Evolutionary conservation across 192 early-diverging fungal species (phyloP), one percentile per base, ranked within the genome.

Genomic region (Endogone sp.): DNA sequence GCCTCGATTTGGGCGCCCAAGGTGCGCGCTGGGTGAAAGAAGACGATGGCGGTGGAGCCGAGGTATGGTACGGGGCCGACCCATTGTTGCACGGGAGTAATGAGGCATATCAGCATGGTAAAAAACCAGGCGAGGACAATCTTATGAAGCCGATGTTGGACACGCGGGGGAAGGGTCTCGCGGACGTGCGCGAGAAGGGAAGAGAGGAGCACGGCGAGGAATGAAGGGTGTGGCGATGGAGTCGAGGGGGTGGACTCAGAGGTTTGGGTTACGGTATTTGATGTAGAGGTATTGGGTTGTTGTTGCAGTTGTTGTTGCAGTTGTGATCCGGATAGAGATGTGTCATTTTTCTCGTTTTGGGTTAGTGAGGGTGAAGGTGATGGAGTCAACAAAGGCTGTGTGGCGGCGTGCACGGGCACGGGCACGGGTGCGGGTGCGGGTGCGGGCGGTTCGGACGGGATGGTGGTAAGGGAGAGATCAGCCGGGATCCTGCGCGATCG

Each of bases 1-100:
- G 80, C 75, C 24, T 85, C 83, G 6, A 85, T 63, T 55, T 82
- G 81, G 6, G 83, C 76, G 2, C 83, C 83, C 63, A 82, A 74
- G 2, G 76, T 81, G 31, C 82, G 72, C 29, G 75, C 67, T 20
- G 82, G 82, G 24, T 84, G 82, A 23, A 77, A 77, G 49, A 84
- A 84, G n/a, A 84, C 60, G 2, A 79, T 70, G 26, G 71, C 75
- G 4, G 76, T 71, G 21, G 67, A 69, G 29, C 66, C 65, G 27
- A 84, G 4, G 54, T 71, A 79, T 6, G 78, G 65, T 0, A 63
- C 31, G 2, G 72, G 67, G 1, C 79, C 81, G 1, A 84, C 20
- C 16, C 60, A 56, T 21, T 29, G 11, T 3, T 55, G 59, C 20
- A 79, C 22, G 3, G 55, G 66, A 2, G 37, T 64, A n/a, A 82